These are phyloP conservation scores for Hypoxylon fuscum DNA, from an alignment of 495 filamentous ascomycete genomes.

Conservation along the genomic window DNA sequence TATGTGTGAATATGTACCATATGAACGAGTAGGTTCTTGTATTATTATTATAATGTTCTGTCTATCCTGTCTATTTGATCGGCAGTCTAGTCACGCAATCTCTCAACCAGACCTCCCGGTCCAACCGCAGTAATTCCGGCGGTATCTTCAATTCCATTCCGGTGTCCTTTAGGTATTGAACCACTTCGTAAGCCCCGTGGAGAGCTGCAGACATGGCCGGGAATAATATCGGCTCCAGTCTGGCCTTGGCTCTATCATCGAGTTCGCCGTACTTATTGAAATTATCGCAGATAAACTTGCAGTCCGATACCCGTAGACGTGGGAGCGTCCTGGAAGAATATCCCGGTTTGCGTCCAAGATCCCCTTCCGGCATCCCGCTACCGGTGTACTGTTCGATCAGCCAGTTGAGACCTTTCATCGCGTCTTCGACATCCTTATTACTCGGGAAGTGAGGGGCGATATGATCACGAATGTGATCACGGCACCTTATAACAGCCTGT, in stretches of 20 bases:
- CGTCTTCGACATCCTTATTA: no score
- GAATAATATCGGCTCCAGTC: not conserved
- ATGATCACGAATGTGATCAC: no score
- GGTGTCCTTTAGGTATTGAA: not conserved
- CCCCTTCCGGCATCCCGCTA: no score
- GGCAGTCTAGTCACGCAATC: not conserved
- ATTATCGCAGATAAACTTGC: not conserved
- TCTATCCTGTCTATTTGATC: not conserved
- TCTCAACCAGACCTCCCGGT: not conserved
- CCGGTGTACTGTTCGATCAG: no score
- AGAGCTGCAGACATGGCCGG: not conserved
- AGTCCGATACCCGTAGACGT: not conserved
- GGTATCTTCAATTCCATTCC: not conserved
- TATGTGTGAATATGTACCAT: no score
- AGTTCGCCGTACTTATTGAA: not conserved
- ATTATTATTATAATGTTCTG: no score
- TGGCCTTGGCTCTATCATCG: not conserved
- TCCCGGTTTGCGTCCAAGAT: no score
- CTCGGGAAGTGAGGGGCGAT: no score
- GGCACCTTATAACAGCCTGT: no score
- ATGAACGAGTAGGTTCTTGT: no score
- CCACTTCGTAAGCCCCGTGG: not conserved
- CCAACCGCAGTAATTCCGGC: not conserved
- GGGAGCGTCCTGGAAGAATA: not conserved
- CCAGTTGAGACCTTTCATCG: no score